Percentiles rank a stretch among this genome's conserved stretches.
phyloP scores from a whole-genome alignment of 768 basidiomycete genomes.

The Lentinus tigrinus region DNA sequence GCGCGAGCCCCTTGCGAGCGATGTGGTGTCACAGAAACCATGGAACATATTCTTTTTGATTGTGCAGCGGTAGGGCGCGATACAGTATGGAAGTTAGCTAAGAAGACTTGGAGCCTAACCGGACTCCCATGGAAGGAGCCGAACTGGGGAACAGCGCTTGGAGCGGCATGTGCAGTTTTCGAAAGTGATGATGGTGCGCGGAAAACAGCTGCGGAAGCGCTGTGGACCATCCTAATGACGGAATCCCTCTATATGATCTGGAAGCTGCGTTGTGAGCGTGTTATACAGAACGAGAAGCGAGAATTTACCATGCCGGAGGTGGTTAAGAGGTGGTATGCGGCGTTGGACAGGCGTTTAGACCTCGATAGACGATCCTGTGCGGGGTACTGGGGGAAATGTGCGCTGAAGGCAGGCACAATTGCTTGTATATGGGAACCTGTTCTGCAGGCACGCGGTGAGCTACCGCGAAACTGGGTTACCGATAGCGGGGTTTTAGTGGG shows the following conservation, averaged over 20 bases:
- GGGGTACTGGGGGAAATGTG: not conserved
- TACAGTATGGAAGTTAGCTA: not conserved
- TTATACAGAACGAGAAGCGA: not conserved
- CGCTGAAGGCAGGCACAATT: not conserved
- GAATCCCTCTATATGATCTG: not conserved
- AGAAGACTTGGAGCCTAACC: not conserved
- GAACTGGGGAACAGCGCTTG: not conserved
- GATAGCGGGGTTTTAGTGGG: slow-evolving; percentile 2
- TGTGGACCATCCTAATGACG: not conserved
- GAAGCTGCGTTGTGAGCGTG: not conserved
- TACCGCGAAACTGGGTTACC: not conserved
- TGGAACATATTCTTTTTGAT: not conserved
- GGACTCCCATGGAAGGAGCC: not conserved
- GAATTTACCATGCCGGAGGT: not conserved
- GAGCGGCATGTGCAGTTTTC: not conserved
- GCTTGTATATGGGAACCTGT: not conserved
- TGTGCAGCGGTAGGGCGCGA: not conserved
- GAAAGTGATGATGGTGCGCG: not conserved
- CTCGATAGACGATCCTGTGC: not conserved
- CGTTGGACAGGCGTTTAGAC: not conserved
- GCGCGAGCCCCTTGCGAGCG: not conserved
- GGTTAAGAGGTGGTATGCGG: not conserved
- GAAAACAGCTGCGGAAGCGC: not conserved
- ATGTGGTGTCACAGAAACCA: not conserved
- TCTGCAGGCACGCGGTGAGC: not conserved